Evolutionary conservation across 2,329 filamentous ascomycete species (phyloP), one percentile per base, ranked within the genome.

Genomic region (Penicillium sp.): DNA sequence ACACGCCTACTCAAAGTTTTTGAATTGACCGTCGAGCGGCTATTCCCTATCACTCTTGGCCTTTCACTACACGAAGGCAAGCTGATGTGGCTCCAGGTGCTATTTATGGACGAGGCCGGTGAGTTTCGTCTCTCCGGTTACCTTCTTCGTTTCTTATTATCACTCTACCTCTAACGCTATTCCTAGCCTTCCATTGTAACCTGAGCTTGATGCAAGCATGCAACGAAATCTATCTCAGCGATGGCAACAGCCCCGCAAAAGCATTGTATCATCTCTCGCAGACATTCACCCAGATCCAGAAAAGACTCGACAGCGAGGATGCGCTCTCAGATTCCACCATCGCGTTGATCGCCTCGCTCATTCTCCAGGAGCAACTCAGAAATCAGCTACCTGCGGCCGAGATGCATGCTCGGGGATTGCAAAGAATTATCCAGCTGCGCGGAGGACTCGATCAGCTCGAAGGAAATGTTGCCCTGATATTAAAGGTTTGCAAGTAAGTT

Each of bases 401-500:
- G 16, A 15, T 47, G 5, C 44, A 47, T 27, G 32, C 23, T 5
- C 30, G 27, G 33, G 44, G 44, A 7, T 33, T 43, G 4, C n/a
- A 39, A 20, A 33, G 14, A 7, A 40, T 47, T 36, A 17, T 47
- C 19, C 18, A 43, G 10, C 40, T 47, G 10, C 44, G 44, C 2
- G 44, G 43, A 16, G 44, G 44, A n/a, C 27, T 48, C n/a, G 9
- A 13, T 39, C 14, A 20, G 17, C 32, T 48, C 13, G 38, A 28
- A 7, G 26, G 32, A 17, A 48, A 45, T 32, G 8, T 21, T 13
- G 20, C 37, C 8, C 35, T 48, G 11, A 21, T 36, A 9, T 33
- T 45, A 29, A 38, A 36, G 28, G 23, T 39, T 4, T 45, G 41
- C 41, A 48, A 48, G 45, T 48, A 30, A 32, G 41, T 30, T n/a